Percentiles rank a stretch among this genome's conserved stretches.
Conservation (phyloP, 2,329 filamentous ascomycete genomes). For the Xylaria arbuscula region DNA sequence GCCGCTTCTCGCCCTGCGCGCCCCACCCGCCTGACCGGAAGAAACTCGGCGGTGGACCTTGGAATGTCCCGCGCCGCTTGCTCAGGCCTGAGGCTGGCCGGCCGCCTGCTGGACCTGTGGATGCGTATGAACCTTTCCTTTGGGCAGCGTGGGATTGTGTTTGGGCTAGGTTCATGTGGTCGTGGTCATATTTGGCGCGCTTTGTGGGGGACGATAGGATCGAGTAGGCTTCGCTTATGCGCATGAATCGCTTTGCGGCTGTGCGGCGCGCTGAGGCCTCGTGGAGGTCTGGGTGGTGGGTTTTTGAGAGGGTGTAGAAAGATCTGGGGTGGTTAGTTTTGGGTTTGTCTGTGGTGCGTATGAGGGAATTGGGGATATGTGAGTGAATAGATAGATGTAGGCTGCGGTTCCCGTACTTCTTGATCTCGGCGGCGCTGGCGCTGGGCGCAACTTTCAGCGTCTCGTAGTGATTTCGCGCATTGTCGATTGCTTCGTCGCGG, state of each 20-base stretch:
- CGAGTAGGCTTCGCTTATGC: constrained; percentile 85
- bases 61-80: constrained; percentile 78
- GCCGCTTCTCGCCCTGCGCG: constrained; percentile 67
- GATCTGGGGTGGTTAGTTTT: constrained; percentile 56
- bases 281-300: constrained; percentile 93
- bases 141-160: constrained; percentile 35
- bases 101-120: constrained; percentile 72
- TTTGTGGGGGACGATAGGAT: constrained; percentile 78
- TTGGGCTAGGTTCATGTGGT: constrained; percentile 61
- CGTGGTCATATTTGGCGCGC: constrained; percentile 83
- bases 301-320: constrained; percentile 93
- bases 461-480: constrained; percentile 78
- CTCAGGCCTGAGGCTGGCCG: constrained; percentile 85
- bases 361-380: neutral
- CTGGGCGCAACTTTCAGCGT: constrained; percentile 76
- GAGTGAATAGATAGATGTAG: neutral
- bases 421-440: constrained; percentile 82
- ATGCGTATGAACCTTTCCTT: constrained; percentile 64
- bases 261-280: constrained; percentile 59
- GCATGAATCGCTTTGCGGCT: constrained; percentile 80
- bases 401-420: constrained; percentile 68
- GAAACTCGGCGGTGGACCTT: constrained; percentile 89
- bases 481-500: constrained; percentile 51
- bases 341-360: constrained; percentile 4
- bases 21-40: constrained; percentile 86